Conservation (phyloP, 2,329 filamentous ascomycete genomes). For the Rutstroemia sp. region DNA sequence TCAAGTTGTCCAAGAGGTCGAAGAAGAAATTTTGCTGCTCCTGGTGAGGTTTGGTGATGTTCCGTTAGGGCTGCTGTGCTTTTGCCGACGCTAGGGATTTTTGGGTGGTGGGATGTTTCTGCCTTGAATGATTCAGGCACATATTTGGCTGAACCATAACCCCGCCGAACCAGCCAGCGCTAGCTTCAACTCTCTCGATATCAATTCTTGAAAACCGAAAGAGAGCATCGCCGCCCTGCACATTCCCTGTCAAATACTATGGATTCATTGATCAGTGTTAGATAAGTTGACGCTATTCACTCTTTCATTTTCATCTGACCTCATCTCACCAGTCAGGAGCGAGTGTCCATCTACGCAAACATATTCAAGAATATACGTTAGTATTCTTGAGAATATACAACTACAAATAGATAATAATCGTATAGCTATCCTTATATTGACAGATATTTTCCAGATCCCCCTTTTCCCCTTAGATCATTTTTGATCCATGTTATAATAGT, state of each 20-base stretch:
- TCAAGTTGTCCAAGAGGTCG: slow-evolving; percentile 1
- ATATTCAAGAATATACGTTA: neutral
- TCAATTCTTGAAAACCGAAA: no score
- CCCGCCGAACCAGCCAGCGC: no score
- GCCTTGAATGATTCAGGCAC: neutral
- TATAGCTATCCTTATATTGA: neutral
- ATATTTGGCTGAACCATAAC: neutral
- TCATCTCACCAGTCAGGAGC: neutral
- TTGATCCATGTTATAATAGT: no score
- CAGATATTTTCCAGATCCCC: neutral
- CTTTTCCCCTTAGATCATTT: no score
- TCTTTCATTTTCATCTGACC: neutral
- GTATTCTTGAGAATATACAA: neutral
- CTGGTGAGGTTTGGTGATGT: slow-evolving; percentile 3
- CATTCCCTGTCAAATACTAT: neutral
- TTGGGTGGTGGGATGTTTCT: neutral
- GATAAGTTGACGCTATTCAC: no score
- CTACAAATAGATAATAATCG: slow-evolving; percentile 1
- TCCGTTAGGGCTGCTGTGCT: slow-evolving; percentile 10
- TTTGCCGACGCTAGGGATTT: slow-evolving; percentile 8
- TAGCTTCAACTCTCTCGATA: no score
- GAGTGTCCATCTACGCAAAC: neutral
- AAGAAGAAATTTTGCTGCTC: slow-evolving; percentile 5
- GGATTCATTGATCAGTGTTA: neutral
- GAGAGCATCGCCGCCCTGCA: no score